Evolutionary conservation across 306 rosid genomes (phyloP).

Genomic region (Ammopiptanthus mongolicus): DNA sequence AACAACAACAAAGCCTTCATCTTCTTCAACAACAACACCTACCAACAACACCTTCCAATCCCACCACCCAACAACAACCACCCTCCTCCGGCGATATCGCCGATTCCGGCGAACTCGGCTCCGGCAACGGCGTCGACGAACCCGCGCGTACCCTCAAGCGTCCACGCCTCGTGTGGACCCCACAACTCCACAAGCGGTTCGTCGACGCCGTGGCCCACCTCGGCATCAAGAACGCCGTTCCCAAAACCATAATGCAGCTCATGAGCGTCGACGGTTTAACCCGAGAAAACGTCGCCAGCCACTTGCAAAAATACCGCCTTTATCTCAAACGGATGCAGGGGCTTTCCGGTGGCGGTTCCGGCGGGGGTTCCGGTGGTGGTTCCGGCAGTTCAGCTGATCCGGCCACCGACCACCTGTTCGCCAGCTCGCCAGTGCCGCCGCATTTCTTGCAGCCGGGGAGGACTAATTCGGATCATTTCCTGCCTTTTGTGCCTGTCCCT

Average conservation of each 20-base stretch:
- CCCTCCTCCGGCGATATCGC: conserved; percentile 65
- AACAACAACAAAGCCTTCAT: conserved; percentile 10
- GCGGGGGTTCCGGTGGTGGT: conserved; percentile 28
- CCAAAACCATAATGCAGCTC: conserved; percentile 99
- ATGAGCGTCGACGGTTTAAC: conserved; percentile 99
- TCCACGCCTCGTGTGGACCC: conserved; percentile 96
- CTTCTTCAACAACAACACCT: conserved; percentile 34
- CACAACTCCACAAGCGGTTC: conserved; percentile 92
- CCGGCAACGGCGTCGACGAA: conserved; percentile 83
- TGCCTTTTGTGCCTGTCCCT: conserved; percentile 86
- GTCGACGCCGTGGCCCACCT: conserved; percentile 94
- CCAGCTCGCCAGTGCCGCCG: conserved; percentile 86
- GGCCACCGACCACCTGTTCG: conserved; percentile 84
- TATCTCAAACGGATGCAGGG: conserved; percentile 97
- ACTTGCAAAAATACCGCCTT: conserved; percentile 90
- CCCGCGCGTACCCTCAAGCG: conserved; percentile 94
- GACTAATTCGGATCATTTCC: conserved; percentile 72
- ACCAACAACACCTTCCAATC: conserved; percentile 32
- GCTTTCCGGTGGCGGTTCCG: conserved; percentile 30
- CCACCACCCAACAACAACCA: conserved; percentile 45
- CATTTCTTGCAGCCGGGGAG: conserved; percentile 77
- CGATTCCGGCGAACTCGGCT: conserved; percentile 79
- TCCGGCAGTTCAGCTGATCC: conserved; percentile 48
- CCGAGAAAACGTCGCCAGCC: conserved; percentile 92
- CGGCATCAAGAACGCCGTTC: conserved; percentile 94